Evolutionary conservation across 2,329 filamentous ascomycete species (phyloP).

Genomic region (Seiridium cupressi): DNA sequence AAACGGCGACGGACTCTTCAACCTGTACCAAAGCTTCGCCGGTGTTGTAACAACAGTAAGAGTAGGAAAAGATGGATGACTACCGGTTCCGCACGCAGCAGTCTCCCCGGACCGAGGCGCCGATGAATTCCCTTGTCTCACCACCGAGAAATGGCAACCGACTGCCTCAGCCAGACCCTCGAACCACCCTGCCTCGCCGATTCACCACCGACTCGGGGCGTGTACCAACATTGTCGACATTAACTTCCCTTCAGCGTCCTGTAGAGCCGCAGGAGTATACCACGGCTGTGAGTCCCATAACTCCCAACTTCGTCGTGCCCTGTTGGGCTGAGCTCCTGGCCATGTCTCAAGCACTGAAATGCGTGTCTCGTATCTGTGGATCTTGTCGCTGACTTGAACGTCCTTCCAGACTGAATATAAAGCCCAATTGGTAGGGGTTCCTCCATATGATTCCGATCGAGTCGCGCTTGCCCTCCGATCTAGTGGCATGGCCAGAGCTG

Average conservation of each 20-base stretch:
- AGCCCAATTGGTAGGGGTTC: slow-evolving; percentile 69
- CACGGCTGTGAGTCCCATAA: slow-evolving; percentile 27
- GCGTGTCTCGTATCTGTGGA: slow-evolving; percentile 26
- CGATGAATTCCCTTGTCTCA: slow-evolving; percentile 73
- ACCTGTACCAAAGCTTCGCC: slow-evolving; percentile 38
- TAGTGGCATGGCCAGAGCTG: background rate
- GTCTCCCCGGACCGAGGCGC: slow-evolving; percentile 72
- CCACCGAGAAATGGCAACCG: slow-evolving; percentile 69
- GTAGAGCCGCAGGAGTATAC: slow-evolving; percentile 51
- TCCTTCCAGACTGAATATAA: slow-evolving; percentile 26
- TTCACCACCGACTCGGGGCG: slow-evolving; percentile 91
- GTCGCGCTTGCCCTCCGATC: slow-evolving; percentile 7
- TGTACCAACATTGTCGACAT: slow-evolving; percentile 70
- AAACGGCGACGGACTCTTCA: slow-evolving; percentile 28
- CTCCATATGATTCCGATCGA: slow-evolving; percentile 5
- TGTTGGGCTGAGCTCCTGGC: slow-evolving; percentile 10
- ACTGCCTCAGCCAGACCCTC: slow-evolving; percentile 64
- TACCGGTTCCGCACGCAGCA: slow-evolving; percentile 75
- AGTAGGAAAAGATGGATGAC: slow-evolving; percentile 70
- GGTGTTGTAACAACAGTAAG: slow-evolving; percentile 36
- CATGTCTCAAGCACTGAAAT: slow-evolving; percentile 26
- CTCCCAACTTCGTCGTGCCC: background rate
- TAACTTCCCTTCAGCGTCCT: slow-evolving; percentile 49
- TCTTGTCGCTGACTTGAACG: slow-evolving; percentile 23
- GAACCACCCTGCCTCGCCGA: slow-evolving; percentile 78